These are phyloP conservation scores for Malassezia cuniculi DNA, from an alignment of 1,284 basidiomycete genomes.

Conservation along the genomic window DNA sequence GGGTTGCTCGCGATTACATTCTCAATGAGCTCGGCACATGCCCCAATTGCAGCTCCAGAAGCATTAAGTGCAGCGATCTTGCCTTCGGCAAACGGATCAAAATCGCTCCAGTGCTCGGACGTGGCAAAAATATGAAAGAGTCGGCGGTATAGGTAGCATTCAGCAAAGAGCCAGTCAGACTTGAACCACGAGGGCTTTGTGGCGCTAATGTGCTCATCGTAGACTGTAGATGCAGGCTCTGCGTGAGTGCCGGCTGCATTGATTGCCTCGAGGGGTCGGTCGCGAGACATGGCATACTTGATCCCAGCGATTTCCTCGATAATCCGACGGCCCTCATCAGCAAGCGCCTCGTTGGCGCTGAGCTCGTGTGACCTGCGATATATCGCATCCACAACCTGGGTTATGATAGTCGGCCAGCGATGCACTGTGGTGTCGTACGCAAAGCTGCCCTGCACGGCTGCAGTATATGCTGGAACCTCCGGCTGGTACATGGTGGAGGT, in stretches of 20 bases:
- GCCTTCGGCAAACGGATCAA: constrained; percentile 71
- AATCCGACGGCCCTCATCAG: constrained; percentile 61
- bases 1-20: constrained; percentile 22
- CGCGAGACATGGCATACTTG: constrained; percentile 78
- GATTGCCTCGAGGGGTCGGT: constrained; percentile 55
- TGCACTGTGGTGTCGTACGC: constrained; percentile 54
- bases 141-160: constrained; percentile 69
- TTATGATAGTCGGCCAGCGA: constrained; percentile 82
- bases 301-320: constrained; percentile 67
- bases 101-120: constrained; percentile 60
- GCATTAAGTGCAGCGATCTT: constrained; percentile 52
- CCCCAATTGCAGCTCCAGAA: neutral
- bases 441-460: constrained; percentile 27
- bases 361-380: constrained; percentile 48
- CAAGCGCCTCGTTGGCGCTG: constrained; percentile 48
- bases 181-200: constrained; percentile 68
- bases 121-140: constrained; percentile 62
- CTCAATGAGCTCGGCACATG: constrained; percentile 23
- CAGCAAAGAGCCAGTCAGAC: constrained; percentile 76
- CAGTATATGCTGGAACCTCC: constrained; percentile 5
- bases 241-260: constrained; percentile 47
- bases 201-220: constrained; percentile 22
- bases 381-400: constrained; percentile 62
- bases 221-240: constrained; percentile 52
- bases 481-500: constrained; percentile 1